Base-by-base conservation (phyloP, 371 early-diverging fungal species). In the Zychaea mexicana region DNA sequence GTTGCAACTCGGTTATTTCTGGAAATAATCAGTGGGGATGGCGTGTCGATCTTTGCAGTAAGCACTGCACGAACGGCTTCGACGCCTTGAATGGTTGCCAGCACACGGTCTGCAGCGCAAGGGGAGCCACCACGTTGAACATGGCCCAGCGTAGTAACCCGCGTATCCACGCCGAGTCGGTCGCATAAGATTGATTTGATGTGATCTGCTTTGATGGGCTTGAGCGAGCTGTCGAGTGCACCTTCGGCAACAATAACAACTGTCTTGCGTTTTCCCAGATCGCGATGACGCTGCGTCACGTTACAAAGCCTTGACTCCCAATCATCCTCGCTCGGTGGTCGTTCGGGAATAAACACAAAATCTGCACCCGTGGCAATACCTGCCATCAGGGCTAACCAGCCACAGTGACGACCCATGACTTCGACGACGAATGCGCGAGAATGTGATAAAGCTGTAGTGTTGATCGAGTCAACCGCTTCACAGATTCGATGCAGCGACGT, bases 341-440 rank as follows among this genome's bases (percentile, higher is more conserved):
- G 79, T 77, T 99, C 99, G 8, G 99, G 99, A 33, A 99, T 86
- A 67, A 99, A 96, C 39, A 98, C 87, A 83, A 93, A 98, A 72
- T 99, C 98, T 45, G 99, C 98, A 22, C 96, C 93, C 5, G 90
- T 89, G 49, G 94, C 79, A 26, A 99, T 93, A 7, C 93, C 97
- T 7, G 98, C 94, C 92, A 95, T 96, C 30, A 99, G 82, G 10
- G 97, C 96, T n/a, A 99, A 83, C 98, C 98, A 99, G 8, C 99
- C 99, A 76, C 99, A 99, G 72, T 97, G 94, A 55, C 99, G 88
- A 2, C 99, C 99, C 99, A 99, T 99, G 15, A 98, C 99, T 77
- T 99, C 99, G 42, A 99, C 90, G 1, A 99, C 97, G 77, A 99
- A 99, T 2, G 98, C 97, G 59, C 99, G 92, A 55, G 94, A 91